Base-by-base conservation (phyloP, 176 grass and related monocot species). In the Eleusine coracana region DNA sequence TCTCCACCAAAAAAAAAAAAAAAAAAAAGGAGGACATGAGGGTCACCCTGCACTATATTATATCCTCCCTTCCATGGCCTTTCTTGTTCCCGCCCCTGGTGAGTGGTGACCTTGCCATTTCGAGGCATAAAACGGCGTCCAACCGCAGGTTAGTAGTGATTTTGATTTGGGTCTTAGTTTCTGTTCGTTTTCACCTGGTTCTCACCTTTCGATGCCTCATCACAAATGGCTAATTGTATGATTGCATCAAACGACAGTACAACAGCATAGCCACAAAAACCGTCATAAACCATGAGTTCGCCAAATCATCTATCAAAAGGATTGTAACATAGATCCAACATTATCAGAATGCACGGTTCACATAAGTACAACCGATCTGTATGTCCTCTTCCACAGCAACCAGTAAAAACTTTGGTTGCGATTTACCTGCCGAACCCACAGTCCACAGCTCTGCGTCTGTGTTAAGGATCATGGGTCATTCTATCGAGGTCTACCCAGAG, bases 351-450 rank as follows among this genome's bases (percentile, higher is more conserved):
- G 21, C 58, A 60, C 58, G 7, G n/a, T 60, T 60, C 10, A 21
- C 58, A 29, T 71, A 85, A 81, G 72, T 80, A 66, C 73, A 89
- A 44, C 17, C 67, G 8, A 51, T 50, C 21, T 67, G 67, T 78
- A 38, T 66, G 86, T 90, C 67, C 40, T 61, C 49, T 67, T 73
- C 16, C 72, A 68, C 34, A 82, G 67, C 84, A 90, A 79, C 79
- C 68, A 36, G 67, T 78, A 14, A 31, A 86, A 61, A 74, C 62
- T 77, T 52, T 0, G 13, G 68, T 51, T 79, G 73, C 83, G 0
- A 67, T 68, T 67, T 67, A 54, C 68, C 61, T 45, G 61, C 69
- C 69, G 36, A 80, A 17, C 59, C 34, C 14, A 86, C 23, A 64
- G 13, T 23, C 34, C 14, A 86, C 23, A 64, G 13, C 5, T 62